A percentile compares a stretch with the other conserved stretches of the same genome.
phyloP scores from a whole-genome alignment of 768 basidiomycete genomes.

The Coprinopsis sp. region DNA sequence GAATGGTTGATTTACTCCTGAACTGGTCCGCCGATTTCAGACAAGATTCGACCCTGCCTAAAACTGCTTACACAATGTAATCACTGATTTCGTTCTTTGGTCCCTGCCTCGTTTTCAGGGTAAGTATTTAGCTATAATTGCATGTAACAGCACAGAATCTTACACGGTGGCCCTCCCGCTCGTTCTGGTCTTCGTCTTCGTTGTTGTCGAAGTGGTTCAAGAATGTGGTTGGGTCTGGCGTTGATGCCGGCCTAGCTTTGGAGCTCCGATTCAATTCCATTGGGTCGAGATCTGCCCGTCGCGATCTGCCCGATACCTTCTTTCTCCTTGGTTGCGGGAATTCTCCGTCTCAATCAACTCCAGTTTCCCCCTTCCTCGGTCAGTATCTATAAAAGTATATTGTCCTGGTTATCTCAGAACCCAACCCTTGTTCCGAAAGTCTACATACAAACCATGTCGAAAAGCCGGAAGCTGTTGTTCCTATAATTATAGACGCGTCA shows the following conservation, averaged over 20 bases:
- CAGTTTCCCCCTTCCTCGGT: neutral
- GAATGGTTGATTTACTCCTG: slow-evolving; percentile 6
- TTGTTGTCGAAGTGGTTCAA: slow-evolving; percentile 8
- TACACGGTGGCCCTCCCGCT: slow-evolving; percentile 7
- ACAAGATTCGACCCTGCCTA: slow-evolving; percentile 28
- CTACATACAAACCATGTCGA: too few species aligned
- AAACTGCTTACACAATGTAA: slow-evolving; percentile 39
- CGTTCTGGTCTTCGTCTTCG: slow-evolving; percentile 11
- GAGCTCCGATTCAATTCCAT: slow-evolving; percentile 28
- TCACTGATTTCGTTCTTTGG: slow-evolving; percentile 12
- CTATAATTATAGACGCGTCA: slow-evolving; percentile 25
- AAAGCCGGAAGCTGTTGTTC: too few species aligned
- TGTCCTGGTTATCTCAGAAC: too few species aligned
- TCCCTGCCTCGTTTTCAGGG: neutral
- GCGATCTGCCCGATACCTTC: too few species aligned
- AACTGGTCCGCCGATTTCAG: slow-evolving; percentile 25
- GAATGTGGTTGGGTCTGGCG: slow-evolving; percentile 7
- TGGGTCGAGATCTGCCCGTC: too few species aligned
- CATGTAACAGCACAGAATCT: slow-evolving; percentile 1
- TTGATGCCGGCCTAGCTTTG: slow-evolving; percentile 29
- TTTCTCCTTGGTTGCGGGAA: slow-evolving; percentile 5
- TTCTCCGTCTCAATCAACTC: neutral
- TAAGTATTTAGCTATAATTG: neutral
- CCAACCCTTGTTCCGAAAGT: neutral
- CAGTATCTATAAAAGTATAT: too few species aligned